Evolutionary conservation across 352 stramenopile genomes (phyloP), one percentile per base, ranked within the genome.

Genomic region (Bremia lactucae): DNA sequence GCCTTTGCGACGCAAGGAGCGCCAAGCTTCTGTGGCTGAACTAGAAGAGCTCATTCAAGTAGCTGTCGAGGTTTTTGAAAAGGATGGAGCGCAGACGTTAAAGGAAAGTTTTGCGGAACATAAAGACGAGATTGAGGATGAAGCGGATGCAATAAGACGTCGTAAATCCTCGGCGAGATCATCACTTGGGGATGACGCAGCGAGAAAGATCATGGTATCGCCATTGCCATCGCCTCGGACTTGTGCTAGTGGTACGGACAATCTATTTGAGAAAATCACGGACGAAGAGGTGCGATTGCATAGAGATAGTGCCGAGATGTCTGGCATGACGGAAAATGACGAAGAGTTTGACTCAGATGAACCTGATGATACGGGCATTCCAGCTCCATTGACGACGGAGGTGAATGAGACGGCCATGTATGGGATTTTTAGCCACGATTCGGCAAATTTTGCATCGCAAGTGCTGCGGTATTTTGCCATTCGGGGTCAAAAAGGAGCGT

Each of bases 381-480:
- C 59, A 5, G 55, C 60, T 7, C 56, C 59, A 2, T 20, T 70
- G 20, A 60, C 55, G 10, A 68, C 63, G 0, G 55, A 59, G 7
- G 55, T 76, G n/a, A 61, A 65, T 14, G 59, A 74, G 34, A 65
- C 45, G 6, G 62, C 57, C 14, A 59, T 70, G 47, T 75, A 81
- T 25, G 72, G 72, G 14, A 78, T 89, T 41, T 84, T 84, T 50
- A 80, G 71, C 48, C 62, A 70, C n/a, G 69, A 83, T 45, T 83
- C 72, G 31, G 77, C 77, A 43, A 87, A 77, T 43, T 87, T 87
- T 42, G 71, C 72, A 16, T 82, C 74, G 38, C 77, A 92, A 47
- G 72, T 92, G 14, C 45, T 92, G 15, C 74, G 72, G 15, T 88
- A 92, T 38, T 87, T 86, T 43, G 76, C 78, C 1, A 74, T 89